These are phyloP conservation scores for Aspergillus sclerotiicarbonarius DNA, from an alignment of 495 filamentous ascomycete genomes.

Conservation along the genomic window DNA sequence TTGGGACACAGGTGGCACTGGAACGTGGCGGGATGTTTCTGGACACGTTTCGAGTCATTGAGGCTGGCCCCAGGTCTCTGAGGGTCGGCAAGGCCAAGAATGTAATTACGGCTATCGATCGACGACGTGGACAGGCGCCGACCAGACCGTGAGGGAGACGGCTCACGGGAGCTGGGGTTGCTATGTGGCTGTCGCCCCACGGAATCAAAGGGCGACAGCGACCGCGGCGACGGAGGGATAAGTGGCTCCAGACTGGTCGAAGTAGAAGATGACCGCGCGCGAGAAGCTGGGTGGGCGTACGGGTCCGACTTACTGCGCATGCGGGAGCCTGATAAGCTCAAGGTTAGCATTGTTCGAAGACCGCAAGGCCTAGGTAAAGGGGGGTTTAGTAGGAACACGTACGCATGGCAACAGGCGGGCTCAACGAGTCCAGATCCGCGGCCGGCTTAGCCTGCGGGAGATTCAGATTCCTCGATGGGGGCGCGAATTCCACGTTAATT, in stretches of 20 bases:
- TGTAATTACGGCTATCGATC: slow-evolving; percentile 83
- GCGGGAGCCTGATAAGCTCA: slow-evolving; percentile 50
- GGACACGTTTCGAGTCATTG: slow-evolving; percentile 68
- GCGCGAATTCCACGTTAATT: slow-evolving; percentile 92
- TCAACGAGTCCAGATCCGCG: slow-evolving; percentile 72
- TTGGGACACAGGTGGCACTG: slow-evolving; percentile 85
- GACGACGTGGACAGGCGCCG: slow-evolving; percentile 87
- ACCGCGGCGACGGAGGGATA: slow-evolving; percentile 52
- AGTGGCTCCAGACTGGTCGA: slow-evolving; percentile 45
- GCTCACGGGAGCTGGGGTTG: slow-evolving; percentile 50
- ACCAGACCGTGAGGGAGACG: slow-evolving; percentile 59
- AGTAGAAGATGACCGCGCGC: slow-evolving; percentile 42
- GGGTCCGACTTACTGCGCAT: slow-evolving; percentile 72
- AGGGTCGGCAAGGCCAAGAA: slow-evolving; percentile 86
- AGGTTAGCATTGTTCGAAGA: slow-evolving; percentile 17
- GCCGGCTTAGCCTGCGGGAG: slow-evolving; percentile 67
- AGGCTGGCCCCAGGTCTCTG: slow-evolving; percentile 69
- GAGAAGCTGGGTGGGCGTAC: slow-evolving; percentile 47
- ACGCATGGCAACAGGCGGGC: slow-evolving; percentile 70
- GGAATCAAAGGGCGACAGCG: slow-evolving; percentile 65
- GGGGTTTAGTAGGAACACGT: slow-evolving; percentile 29
- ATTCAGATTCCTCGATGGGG: slow-evolving; percentile 68
- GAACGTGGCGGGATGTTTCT: slow-evolving; percentile 94
- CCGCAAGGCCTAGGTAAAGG: slow-evolving; percentile 6
- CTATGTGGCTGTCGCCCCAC: slow-evolving; percentile 34